A percentile compares a stretch with the other conserved stretches of the same genome.
phyloP scores from a whole-genome alignment of 768 basidiomycete genomes.

The Gloeopeniophorella convolvens region DNA sequence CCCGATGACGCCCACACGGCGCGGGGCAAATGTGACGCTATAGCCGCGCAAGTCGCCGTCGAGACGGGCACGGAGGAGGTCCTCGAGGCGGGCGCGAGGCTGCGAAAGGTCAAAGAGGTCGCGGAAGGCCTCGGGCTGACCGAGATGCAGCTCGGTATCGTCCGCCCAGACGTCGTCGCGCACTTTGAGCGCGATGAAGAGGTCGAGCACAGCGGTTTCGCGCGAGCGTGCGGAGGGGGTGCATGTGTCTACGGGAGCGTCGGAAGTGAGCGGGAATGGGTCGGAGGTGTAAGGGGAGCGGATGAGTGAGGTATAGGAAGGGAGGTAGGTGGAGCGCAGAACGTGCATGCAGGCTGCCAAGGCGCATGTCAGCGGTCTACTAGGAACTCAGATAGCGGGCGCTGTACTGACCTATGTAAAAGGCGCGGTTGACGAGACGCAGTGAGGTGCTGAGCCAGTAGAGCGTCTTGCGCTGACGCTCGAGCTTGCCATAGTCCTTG shows the following conservation, averaged over 20 bases:
- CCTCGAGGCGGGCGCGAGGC: slow-evolving; percentile 70
- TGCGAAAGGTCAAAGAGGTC: slow-evolving; percentile 75
- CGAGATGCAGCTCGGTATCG: slow-evolving; percentile 67
- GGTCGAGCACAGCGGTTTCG: slow-evolving; percentile 69
- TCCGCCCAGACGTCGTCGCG: slow-evolving; percentile 74
- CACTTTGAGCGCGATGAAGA: slow-evolving; percentile 74
- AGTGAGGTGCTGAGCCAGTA: slow-evolving; percentile 64
- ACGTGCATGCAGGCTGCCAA: slow-evolving; percentile 70
- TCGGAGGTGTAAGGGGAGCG: slow-evolving; percentile 69
- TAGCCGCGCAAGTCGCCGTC: slow-evolving; percentile 24
- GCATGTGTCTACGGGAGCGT: slow-evolving; percentile 14
- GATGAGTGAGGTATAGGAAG: slow-evolving; percentile 55
- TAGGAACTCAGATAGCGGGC: too few species aligned
- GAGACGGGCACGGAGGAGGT: slow-evolving; percentile 49
- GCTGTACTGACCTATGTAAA: slow-evolving; percentile 53
- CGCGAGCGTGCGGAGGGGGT: slow-evolving; percentile 49
- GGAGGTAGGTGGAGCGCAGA: slow-evolving; percentile 68
- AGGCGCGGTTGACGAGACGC: slow-evolving; percentile 54
- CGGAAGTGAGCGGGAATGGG: slow-evolving; percentile 47
- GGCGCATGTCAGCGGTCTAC: background rate
- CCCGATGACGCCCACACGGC: slow-evolving; percentile 5
- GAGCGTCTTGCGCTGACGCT: slow-evolving; percentile 57
- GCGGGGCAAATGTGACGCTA: slow-evolving; percentile 4
- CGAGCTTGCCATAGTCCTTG: slow-evolving; percentile 34
- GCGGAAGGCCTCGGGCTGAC: slow-evolving; percentile 67